Evolutionary conservation across 495 filamentous ascomycete genomes (phyloP), one percentile per base, ranked within the genome.

Genomic region (Choiromyces venosus): DNA sequence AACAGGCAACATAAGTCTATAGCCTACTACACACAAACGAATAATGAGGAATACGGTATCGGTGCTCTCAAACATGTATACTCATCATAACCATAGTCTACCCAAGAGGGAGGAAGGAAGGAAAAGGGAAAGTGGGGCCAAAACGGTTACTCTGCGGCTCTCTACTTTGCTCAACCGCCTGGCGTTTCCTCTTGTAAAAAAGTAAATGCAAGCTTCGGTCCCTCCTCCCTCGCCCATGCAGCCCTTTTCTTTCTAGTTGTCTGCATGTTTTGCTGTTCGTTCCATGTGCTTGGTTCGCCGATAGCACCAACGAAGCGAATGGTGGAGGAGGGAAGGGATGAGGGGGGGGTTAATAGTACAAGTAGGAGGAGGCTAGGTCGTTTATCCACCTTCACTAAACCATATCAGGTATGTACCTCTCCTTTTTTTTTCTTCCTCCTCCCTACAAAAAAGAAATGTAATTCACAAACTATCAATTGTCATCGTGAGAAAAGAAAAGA

Each of bases 141-240:
- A 33, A 61, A 61, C 25, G 10, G 52, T 61, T 61, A 33, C 52
- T 61, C 52, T 61, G 52, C 52, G 52, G 52, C 52, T 61, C 25
- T 61, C 52, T 12, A 61, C 52, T 61, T 61, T 29, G 52, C 46
- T 71, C 61, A 10, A 9, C 73, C 73, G 73, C 73, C 52, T 77
- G 36, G 65, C 69, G 74, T 72, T 76, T 76, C 73, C 73, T 76
- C 68, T 56, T 76, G 69, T 72, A 76, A 65, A 61, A 33, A 61
- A 33, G 5, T 16, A 18, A 61, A 61, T 33, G 52, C 25, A 61
- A 61, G 25, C 25, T 33, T 33, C 46, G n/a, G n/a, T 25, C n/a
- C 52, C 25, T 52, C 44, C 6, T 29, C 18, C 52, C 25, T 29
- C 25, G 21, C 2, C 56, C n/a, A 39, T 76, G 72, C 68, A 71